Evolutionary conservation across 441 rosid species (phyloP), one percentile per base, ranked within the genome.

Genomic region (Jatropha podagrica): DNA sequence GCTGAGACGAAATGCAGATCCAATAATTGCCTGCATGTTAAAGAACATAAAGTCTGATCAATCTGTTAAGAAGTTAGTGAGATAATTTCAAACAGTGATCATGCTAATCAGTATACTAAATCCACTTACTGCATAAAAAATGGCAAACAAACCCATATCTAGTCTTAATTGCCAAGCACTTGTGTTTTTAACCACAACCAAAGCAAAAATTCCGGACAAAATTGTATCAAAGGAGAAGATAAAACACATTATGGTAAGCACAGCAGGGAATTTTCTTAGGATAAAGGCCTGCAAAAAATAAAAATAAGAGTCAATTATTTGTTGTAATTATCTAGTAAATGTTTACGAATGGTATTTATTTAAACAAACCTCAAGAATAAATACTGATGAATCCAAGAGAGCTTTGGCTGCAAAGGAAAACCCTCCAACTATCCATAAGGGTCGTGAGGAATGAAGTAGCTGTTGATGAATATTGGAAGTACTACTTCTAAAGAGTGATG

Each of bases 381-480:
- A 85, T 77, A 83, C 73, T 15, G 76, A 68, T 56, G 85, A 76
- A 48, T 15, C 49, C 58, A 68, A 5, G 27, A 82, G 37, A 54
- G 83, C 82, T 8, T 81, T 84, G 4, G 72, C 79, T 52, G 78
- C 82, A 3, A 86, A 70, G 64, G 85, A 83, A 54, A 86, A 37
- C 44, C 84, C 92, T 0, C 90, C 94, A 2, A 82, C 58, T 40
- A 81, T 69, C 88, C 88, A 86, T 14, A 74, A 76, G 18, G 68
- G 23, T 65, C 13, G 72, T 17, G 77, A 78, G 62, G 44, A 15
- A 27, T 83, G 65, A 68, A 64, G 42, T 59, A 81, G 74, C 3
- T 10, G 85, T 52, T 48, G 73, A 77, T n/a, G 55, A 40, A 63
- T 63, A 63, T 18, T 26, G 18, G 48, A 46, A 17, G 26, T 32